These are phyloP conservation scores for Panicum virgatum DNA, from an alignment of 202 grass and related monocot species.

Conservation along the genomic window DNA sequence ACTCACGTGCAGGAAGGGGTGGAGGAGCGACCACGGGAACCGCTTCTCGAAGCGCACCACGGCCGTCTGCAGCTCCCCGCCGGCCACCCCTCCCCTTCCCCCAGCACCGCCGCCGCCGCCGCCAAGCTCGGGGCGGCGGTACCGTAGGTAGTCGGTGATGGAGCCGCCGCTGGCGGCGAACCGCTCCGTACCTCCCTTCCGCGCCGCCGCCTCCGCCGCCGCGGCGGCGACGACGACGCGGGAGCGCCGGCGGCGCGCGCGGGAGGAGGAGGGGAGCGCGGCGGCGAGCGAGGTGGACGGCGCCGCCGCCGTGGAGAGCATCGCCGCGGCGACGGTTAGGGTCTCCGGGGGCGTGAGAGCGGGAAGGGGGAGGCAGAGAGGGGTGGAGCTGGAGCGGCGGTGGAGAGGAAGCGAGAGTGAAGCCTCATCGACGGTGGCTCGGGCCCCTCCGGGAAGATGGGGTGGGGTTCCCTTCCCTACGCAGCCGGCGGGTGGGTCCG, in stretches of 20 bases:
- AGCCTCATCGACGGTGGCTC: background rate
- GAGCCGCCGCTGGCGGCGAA: constrained; percentile 53
- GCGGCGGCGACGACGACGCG: background rate
- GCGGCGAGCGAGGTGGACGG: constrained; percentile 34
- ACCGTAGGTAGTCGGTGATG: constrained; percentile 77
- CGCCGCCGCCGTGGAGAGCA: constrained; percentile 50
- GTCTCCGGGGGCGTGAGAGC: background rate
- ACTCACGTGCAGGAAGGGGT: constrained; percentile 62
- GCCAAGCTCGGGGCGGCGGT: constrained; percentile 32
- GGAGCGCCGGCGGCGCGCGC: background rate
- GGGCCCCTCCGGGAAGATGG: background rate
- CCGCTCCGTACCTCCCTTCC: constrained; percentile 26
- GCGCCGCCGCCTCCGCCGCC: background rate
- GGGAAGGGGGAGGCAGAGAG: background rate
- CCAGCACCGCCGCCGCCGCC: background rate
- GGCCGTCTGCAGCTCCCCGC: constrained; percentile 83
- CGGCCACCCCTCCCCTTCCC: background rate
- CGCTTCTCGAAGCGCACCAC: constrained; percentile 79
- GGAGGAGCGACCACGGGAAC: constrained; percentile 65
- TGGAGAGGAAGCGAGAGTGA: background rate
- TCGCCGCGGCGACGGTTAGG: constrained; percentile 12
- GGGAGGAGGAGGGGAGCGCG: background rate
- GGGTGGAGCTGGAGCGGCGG: background rate
- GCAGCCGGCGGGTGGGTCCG: background rate
- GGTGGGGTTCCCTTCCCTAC: background rate